Percentiles rank a stretch among this genome's conserved stretches.
phyloP scores from a whole-genome alignment of 2,329 filamentous ascomycete genomes.

The Blastomyces silverae region DNA sequence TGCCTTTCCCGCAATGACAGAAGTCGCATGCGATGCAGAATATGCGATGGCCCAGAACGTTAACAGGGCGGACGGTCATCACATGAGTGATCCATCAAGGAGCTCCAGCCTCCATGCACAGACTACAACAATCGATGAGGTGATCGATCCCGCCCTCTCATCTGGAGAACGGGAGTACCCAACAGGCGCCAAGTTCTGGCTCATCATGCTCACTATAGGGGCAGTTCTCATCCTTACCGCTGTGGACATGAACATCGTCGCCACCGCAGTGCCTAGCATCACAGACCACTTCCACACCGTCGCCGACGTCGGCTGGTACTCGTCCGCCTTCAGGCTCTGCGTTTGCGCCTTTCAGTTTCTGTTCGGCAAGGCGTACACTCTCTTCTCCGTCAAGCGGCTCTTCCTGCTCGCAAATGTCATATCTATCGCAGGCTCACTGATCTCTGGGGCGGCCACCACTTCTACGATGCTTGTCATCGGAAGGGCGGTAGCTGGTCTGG shows the following conservation, averaged over 20 bases:
- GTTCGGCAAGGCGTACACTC: constrained; percentile 29
- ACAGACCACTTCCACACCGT: constrained; percentile 27
- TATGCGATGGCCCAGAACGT: not conserved
- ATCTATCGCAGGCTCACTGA: constrained; percentile 13
- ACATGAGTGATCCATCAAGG: not conserved
- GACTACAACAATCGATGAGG: not conserved
- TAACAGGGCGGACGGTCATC: not conserved
- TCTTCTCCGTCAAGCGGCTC: constrained; percentile 29
- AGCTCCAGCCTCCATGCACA: not conserved
- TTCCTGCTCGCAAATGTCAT: constrained; percentile 22
- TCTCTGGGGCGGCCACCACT: not conserved
- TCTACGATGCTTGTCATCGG: not conserved
- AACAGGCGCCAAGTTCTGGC: constrained; percentile 1
- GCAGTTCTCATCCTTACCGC: not conserved
- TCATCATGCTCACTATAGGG: not conserved
- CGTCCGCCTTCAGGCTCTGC: constrained; percentile 20
- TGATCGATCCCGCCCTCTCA: not conserved
- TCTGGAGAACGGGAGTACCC: not conserved
- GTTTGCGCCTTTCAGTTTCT: constrained; percentile 23
- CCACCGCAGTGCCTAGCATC: constrained; percentile 22
- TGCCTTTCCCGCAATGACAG: not conserved
- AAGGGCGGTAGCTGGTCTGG: not conserved
- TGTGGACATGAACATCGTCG: not conserved
- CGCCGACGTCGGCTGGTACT: constrained; percentile 30
- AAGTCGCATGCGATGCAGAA: not conserved